Evolutionary conservation across 768 basidiomycete genomes (phyloP).

Genomic region (Royoungia palumana): DNA sequence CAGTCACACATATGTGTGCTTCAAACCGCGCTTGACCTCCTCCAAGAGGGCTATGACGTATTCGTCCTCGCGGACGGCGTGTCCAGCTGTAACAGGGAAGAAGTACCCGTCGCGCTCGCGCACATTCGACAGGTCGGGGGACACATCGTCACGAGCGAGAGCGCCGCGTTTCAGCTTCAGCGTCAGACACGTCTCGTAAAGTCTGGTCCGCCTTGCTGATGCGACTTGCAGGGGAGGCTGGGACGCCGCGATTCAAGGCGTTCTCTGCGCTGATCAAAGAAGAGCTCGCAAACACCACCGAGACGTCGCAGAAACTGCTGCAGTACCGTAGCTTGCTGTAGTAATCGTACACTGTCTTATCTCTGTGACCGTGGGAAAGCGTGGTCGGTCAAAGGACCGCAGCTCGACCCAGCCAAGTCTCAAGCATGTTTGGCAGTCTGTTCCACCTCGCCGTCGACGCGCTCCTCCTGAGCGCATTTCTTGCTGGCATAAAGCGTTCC

Average conservation of each 20-base stretch:
- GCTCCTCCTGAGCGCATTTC: conserved; percentile 71
- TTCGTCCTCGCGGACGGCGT: conserved; percentile 83
- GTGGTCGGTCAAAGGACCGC: too few species aligned
- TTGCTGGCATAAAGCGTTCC: conserved; percentile 80
- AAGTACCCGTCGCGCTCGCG: conserved; percentile 71
- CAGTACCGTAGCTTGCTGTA: conserved; percentile 23
- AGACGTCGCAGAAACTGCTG: conserved; percentile 33
- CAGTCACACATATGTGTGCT: conserved; percentile 89
- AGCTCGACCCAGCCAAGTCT: too few species aligned
- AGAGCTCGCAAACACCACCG: conserved; percentile 60
- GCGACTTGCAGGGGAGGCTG: conserved; percentile 51
- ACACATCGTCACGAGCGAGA: conserved; percentile 77
- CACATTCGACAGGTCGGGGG: conserved; percentile 73
- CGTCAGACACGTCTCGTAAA: conserved; percentile 34
- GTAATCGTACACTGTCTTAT: background rate
- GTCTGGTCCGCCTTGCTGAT: conserved; percentile 13
- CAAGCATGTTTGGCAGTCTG: conserved; percentile 31
- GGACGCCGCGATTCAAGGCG: conserved; percentile 61
- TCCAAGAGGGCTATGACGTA: conserved; percentile 47
- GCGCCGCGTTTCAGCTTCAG: conserved; percentile 73
- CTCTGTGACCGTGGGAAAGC: conserved; percentile 18
- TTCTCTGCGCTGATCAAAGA: conserved; percentile 76
- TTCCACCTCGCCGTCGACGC: conserved; percentile 77
- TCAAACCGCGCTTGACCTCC: conserved; percentile 74
- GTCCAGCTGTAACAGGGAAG: conserved; percentile 76